These are phyloP conservation scores for Leccinum truebloodii DNA, from an alignment of 768 basidiomycete genomes.

Conservation along the genomic window DNA sequence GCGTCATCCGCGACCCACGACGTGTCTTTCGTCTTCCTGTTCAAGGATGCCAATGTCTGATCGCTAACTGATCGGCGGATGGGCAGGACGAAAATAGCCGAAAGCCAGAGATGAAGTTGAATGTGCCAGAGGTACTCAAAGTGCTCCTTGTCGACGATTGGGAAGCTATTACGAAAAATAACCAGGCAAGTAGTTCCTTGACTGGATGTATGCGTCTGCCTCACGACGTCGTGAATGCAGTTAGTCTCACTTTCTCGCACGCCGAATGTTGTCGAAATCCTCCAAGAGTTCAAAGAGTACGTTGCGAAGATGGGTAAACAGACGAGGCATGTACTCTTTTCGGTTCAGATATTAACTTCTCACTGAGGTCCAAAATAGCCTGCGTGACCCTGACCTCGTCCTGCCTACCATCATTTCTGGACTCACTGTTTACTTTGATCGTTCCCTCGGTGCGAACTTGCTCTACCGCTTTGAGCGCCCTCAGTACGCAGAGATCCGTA, in stretches of 20 bases:
- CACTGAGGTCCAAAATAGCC: constrained; percentile 35
- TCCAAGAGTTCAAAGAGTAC: constrained; percentile 76
- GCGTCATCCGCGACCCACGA: neutral
- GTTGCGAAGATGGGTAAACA: constrained; percentile 50
- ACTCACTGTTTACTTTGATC: constrained; percentile 90
- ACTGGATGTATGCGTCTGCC: neutral
- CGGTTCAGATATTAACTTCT: neutral
- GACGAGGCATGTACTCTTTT: constrained; percentile 40
- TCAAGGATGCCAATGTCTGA: neutral
- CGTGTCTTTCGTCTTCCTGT: neutral
- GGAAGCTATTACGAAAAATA: constrained; percentile 95
- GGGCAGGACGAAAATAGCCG: constrained; percentile 71
- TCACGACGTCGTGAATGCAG: constrained; percentile 41
- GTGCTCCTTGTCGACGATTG: constrained; percentile 93
- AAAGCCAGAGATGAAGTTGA: constrained; percentile 88
- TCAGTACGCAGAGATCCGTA: constrained; percentile 82
- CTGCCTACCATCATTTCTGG: constrained; percentile 84
- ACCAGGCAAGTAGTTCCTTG: constrained; percentile 55
- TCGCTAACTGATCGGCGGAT: constrained; percentile 1
- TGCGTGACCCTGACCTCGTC: constrained; percentile 69
- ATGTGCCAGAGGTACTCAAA: constrained; percentile 89
- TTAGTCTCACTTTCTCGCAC: constrained; percentile 79
- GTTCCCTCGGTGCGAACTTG: constrained; percentile 83
- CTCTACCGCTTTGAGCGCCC: constrained; percentile 95
- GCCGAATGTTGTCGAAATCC: constrained; percentile 75